Evolutionary conservation across 2,329 filamentous ascomycete species (phyloP).

Genomic region (Aspergillus uvarum): DNA sequence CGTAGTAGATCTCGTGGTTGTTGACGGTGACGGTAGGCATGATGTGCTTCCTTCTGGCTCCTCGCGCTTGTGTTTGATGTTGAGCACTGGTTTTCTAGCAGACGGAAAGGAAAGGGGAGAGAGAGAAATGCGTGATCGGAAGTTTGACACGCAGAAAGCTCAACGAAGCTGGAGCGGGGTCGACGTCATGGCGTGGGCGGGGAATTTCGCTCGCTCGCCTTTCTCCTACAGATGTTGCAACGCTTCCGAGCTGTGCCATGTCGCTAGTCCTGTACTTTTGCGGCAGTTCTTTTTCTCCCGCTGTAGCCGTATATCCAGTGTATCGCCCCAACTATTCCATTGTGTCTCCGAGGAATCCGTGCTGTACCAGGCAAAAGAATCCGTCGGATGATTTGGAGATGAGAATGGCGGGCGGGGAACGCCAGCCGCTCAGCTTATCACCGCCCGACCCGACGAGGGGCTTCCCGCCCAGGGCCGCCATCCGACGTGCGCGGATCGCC

Average conservation of each 20-base stretch:
- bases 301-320: background rate
- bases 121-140: background rate
- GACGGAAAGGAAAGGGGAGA: background rate
- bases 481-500: slow-evolving; percentile 22
- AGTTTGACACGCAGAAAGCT: background rate
- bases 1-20: slow-evolving; percentile 37
- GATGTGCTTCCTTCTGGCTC: slow-evolving; percentile 8
- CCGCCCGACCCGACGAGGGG: slow-evolving; percentile 18
- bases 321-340: background rate
- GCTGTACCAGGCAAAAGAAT: background rate
- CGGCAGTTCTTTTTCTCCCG: background rate
- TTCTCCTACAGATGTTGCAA: background rate
- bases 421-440: slow-evolving; percentile 12
- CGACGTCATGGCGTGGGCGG: slow-evolving; percentile 1
- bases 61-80: background rate
- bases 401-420: background rate
- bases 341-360: background rate
- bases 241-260: background rate
- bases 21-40: slow-evolving; percentile 41
- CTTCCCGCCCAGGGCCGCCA: slow-evolving; percentile 9
- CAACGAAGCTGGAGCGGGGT: background rate
- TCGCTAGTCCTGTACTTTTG: background rate
- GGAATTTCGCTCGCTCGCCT: background rate
- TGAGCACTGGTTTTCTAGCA: background rate
- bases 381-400: slow-evolving; percentile 8